Conservation (phyloP, 2,329 filamentous ascomycete species). For the Colletotrichum neosansevieriae region DNA sequence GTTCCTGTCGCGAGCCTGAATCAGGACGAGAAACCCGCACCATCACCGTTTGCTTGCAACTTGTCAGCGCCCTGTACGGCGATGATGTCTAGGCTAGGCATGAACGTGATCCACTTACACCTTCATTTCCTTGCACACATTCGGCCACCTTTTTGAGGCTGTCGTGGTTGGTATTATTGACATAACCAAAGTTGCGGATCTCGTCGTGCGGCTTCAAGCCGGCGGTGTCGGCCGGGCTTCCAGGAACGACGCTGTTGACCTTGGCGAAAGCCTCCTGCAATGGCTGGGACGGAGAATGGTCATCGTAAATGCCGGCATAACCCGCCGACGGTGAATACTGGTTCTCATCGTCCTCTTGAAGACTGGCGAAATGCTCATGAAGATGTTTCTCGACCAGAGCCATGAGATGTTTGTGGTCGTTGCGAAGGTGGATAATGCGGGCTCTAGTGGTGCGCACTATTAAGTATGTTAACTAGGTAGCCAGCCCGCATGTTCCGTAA, state of each 20-base stretch:
- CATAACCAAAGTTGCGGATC: constrained; percentile 86
- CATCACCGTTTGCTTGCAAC: constrained; percentile 72
- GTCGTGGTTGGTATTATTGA: constrained; percentile 88
- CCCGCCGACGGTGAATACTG: neutral
- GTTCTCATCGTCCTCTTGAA: constrained; percentile 64
- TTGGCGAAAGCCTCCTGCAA: constrained; percentile 79
- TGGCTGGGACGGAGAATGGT: constrained; percentile 47
- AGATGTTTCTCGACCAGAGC: constrained; percentile 82
- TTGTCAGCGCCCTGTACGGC: constrained; percentile 43
- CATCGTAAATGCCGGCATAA: neutral
- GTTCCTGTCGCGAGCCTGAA: constrained; percentile 61
- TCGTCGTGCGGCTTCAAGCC: constrained; percentile 85
- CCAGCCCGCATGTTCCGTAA: neutral
- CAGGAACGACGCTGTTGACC: constrained; percentile 83
- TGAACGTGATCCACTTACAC: constrained; percentile 68
- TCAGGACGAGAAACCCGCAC: constrained; percentile 73
- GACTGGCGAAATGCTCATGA: constrained; percentile 88
- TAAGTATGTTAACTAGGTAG: constrained; percentile 34
- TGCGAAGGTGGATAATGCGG: constrained; percentile 88
- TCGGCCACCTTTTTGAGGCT: constrained; percentile 88
- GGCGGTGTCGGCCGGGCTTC: constrained; percentile 85
- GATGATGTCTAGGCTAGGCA: neutral
- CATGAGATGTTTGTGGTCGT: constrained; percentile 96
- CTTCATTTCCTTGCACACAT: constrained; percentile 89
- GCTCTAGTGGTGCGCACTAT: constrained; percentile 92